Base-by-base conservation (phyloP, 2,329 filamentous ascomycete genomes). In the Cercospora zeina region DNA sequence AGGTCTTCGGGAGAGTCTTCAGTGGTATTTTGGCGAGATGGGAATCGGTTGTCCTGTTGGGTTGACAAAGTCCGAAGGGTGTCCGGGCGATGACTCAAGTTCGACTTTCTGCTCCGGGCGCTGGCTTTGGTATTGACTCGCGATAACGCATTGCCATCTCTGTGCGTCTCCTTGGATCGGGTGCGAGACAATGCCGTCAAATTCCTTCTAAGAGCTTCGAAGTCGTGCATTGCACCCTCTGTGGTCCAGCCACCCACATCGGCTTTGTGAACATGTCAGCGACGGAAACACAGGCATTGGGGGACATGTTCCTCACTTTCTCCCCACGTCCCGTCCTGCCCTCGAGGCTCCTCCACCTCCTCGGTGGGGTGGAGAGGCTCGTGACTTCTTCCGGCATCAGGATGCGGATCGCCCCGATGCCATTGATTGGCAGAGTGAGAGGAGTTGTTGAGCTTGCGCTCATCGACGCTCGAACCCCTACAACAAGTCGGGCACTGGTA, bases 281-380 rank as follows among this genome's bases (percentile, higher is more conserved):
- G 19, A 34, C 8, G 14, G 11, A 30, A 19, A 6, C 30, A 4
- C 10, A 2, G 30, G 6, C 0, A 27, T 34, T 9, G 9, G 27
- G 21, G 10, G 13, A n/a, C 24, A 10, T n/a, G 24, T 27, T n/a
- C 10, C 56, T 39, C 30, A 59, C 78, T 75, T 72, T 89, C 86
- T 13, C 86, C 86, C 86, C 86, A 89, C 19, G 82, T 85, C 34
- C 85, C 84, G 54, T 79, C 78, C 54, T 61, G 51, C 62, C 68
- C 47, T 69, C 69, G 73, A 11, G 54, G 54, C 13, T 67, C 65
- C 58, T 72, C 70, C 7, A 68, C 66, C 27, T 72, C 70, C 51
- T 73, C 73, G 3, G 67, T 68, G 2, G 69, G 67, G 31, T 71
- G 67, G 24, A 68, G 61, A 24, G 66, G 58, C n/a, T 50, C 42